Evolutionary conservation across 2,329 filamentous ascomycete genomes (phyloP), one percentile per base, ranked within the genome.

Genomic region (Emydomyces testavorans): DNA sequence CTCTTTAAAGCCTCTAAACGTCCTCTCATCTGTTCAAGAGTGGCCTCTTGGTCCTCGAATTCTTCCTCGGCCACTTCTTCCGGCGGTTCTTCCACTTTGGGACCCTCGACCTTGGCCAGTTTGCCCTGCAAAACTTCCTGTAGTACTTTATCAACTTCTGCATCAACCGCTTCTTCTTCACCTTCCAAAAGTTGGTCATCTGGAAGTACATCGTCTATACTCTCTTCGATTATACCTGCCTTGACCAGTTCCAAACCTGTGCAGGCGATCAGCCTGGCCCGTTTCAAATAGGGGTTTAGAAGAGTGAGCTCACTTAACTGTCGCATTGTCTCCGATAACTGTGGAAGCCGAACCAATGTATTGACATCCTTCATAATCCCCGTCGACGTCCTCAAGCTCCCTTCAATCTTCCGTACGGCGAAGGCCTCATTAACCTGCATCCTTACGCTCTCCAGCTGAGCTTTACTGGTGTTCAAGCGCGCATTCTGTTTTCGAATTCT

Each of bases 351-450:
- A 42, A 95, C 80, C 21, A 96, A 73, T 13, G 75, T 77, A 65
- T 96, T 96, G 51, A 98, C 87, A 64, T 96, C 88, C 68, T 89
- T 90, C 92, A 98, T 96, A 57, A 98, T 89, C 37, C 85, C 84
- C 6, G 90, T 89, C 57, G 82, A 86, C 35, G 84, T 82, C 56
- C 79, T 78, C 61, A 98, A 88, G 60, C 83, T 88, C 38, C 89
- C 90, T 68, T 96, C 89, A 54, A 98, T 96, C 74, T 94, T 94
- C 57, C 87, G 82, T 58, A 96, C 82, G 1, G 87, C 85, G 66
- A 96, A 96, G 1, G 92, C 89, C 70, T 96, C 90, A 61, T 89
- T 87, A 61, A 98, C 90, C 69, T 96, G 92, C 88, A 96, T 94
- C 67, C 90, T 83, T 36, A 98, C 90, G 56, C 83, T 90, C 62